Base-by-base conservation (phyloP, 257 asterid species). In the Nicotiana tabacum region DNA sequence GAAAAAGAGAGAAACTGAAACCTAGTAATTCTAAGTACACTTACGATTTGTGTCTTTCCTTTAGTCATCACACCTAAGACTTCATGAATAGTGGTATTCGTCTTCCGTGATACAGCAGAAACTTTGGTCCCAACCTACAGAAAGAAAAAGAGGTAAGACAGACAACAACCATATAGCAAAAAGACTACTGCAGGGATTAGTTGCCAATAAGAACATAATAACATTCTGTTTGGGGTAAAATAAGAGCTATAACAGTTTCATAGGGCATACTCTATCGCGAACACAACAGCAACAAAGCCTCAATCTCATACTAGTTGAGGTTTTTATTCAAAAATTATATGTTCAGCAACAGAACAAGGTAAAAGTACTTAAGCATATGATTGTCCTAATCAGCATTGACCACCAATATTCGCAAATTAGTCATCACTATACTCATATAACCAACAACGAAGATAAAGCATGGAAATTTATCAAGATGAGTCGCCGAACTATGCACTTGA, bases 91-190 rank as follows among this genome's bases (percentile, higher is more conserved):
- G 98, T 96, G 13, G 99, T 94, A 84, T 94, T 90, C 18, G 79
- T 84, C 92, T 96, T 96, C 92, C 99, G 84, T 15, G 98, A 96
- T 84, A 96, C 99, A 78, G 97, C 99, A 32, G 98, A 89, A 83
- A 96, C 97, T 85, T 94, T 96, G 70, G 91, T 90, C 87, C 98
- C 99, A 89, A 94, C 98, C 99, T 96, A 82, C 68, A 74, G 27
- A 74, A 74, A 74, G 27, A 27, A n/a, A 74, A 74, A 74, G 16
- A 3, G 43, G 33, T 51, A 53, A 53, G 58, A 53, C 78, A 46
- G 61, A 46, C 60, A 46, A 69, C 15, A 27, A 27, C 15, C 8
- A 0, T 9, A 21, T 72, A 1, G 27, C 29, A 24, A 48, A 43
- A 74, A 3, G 27, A 51, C 80, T 48, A 51, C 15, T 6, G 43